Conservation (phyloP, 768 basidiomycete genomes). For the Hericium erinaceus region DNA sequence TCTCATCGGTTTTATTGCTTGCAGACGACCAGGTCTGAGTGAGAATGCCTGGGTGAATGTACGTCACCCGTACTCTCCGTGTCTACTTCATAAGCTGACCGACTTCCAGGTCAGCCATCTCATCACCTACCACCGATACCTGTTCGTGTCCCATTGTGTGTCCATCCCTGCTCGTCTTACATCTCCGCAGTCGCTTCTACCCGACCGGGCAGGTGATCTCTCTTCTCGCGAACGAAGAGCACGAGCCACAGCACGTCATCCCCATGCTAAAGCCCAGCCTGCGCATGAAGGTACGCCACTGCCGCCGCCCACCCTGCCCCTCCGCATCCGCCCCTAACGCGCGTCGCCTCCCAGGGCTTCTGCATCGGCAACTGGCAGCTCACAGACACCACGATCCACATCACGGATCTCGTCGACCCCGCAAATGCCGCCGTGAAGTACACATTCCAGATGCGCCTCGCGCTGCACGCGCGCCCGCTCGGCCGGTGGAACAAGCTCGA, state of each 20-base stretch:
- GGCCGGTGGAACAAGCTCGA: constrained; percentile 83
- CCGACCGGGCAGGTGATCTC: constrained; percentile 82
- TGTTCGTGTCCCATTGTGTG: constrained; percentile 36
- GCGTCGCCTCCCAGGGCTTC: constrained; percentile 42
- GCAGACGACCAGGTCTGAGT: constrained; percentile 63
- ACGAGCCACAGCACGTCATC: constrained; percentile 60
- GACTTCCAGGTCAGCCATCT: constrained; percentile 62
- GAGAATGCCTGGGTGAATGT: constrained; percentile 88
- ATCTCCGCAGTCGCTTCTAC: constrained; percentile 61
- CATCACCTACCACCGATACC: constrained; percentile 87
- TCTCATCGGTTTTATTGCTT: constrained; percentile 3
- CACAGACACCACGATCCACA: constrained; percentile 45
- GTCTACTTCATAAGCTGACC: not conserved
- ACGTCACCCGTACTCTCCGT: constrained; percentile 19
- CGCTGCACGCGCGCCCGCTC: constrained; percentile 65
- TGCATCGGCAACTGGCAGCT: constrained; percentile 66
- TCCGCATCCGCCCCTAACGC: not conserved
- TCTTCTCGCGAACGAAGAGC: constrained; percentile 74
- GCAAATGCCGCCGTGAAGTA: constrained; percentile 36
- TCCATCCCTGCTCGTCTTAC: not conserved
- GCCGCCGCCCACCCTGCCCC: not conserved
- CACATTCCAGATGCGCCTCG: constrained; percentile 64
- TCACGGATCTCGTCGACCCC: constrained; percentile 57
- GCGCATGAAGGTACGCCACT: constrained; percentile 55
- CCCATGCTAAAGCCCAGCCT: constrained; percentile 67